Evolutionary conservation across 2,329 filamentous ascomycete species (phyloP), one percentile per base, ranked within the genome.

Genomic region (Nemania sp.): DNA sequence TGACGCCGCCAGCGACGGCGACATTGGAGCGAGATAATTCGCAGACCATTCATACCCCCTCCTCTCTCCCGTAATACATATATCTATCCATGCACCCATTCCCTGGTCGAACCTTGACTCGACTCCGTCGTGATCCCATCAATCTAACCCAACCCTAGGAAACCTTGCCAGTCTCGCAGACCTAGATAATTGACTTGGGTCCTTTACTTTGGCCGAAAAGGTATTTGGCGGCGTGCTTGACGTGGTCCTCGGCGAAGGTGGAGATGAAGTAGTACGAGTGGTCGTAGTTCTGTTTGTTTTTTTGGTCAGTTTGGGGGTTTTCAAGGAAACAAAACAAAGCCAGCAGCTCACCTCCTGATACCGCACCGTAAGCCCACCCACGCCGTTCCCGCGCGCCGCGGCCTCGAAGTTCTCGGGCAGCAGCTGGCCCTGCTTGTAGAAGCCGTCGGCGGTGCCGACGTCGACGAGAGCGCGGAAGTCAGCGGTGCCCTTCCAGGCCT

Each of bases 181-280:
- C 61, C 68, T 69, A 85, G 80, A n/a, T n/a, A n/a, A n/a, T n/a
- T n/a, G n/a, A n/a, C n/a, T n/a, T n/a, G n/a, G n/a, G n/a, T n/a
- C n/a, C n/a, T n/a, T n/a, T n/a, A n/a, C n/a, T n/a, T n/a, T n/a
- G n/a, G n/a, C n/a, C n/a, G n/a, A n/a, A n/a, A 57, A 97, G 79
- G 74, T 92, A 88, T 81, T 95, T 97, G 67, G 93, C 94, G 62
- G 92, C 92, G 78, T 96, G 92, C 71, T 91, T 88, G 68, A 98
- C 84, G 77, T 99, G 95, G 69, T 98, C 93, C 71, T 91, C 89
- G 45, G 89, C 86, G 75, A 99, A 99, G 15, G 87, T 87, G 37
- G 93, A 89, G 81, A 99, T 96, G 78, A 97, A 97, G 78, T 87
- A 99, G 80, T 99, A 99, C 64, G 92, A 96, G 79, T 99, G 95